Conservation (phyloP, 345 rosid species). For the Litchi chinensis region DNA sequence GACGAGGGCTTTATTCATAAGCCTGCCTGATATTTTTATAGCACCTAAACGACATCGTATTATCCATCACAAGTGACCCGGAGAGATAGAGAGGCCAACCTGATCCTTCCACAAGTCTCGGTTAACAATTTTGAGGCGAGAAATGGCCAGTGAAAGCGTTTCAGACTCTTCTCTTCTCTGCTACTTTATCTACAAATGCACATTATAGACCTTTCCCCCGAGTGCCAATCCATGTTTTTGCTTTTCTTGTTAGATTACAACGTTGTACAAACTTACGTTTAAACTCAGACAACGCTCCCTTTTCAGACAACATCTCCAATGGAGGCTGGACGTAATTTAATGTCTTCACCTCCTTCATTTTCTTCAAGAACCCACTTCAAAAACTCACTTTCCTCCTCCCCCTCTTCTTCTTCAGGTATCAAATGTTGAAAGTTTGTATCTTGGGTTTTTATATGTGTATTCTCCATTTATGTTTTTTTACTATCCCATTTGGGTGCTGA, state of each 20-base stretch:
- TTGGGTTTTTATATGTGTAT: not conserved
- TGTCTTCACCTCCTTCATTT: slow-evolving; percentile 68
- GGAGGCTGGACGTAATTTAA: slow-evolving; percentile 70
- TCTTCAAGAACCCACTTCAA: slow-evolving; percentile 52
- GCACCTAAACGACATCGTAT: not conserved
- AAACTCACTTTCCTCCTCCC: slow-evolving; percentile 39
- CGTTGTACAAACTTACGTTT: not conserved
- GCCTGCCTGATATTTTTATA: not conserved
- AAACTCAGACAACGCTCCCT: not conserved
- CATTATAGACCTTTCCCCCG: not conserved
- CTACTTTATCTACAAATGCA: not conserved
- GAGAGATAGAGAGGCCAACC: slow-evolving; percentile 4
- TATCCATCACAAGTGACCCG: not conserved
- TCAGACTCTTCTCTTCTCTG: not conserved
- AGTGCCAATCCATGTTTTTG: not conserved
- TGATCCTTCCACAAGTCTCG: slow-evolving; percentile 18
- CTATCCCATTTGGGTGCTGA: not conserved
- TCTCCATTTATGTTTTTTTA: not conserved
- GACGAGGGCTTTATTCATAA: too few relatives aligned
- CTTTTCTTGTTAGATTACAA: not conserved
- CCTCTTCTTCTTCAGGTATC: slow-evolving; percentile 56
- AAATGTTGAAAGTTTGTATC: not conserved
- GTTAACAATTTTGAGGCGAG: slow-evolving; percentile 22
- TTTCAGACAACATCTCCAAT: slow-evolving; percentile 26
- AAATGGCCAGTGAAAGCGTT: slow-evolving; percentile 15